Base-by-base conservation (phyloP, 1,284 basidiomycete genomes). In the Pyrrhoderma lamaoense region DNA sequence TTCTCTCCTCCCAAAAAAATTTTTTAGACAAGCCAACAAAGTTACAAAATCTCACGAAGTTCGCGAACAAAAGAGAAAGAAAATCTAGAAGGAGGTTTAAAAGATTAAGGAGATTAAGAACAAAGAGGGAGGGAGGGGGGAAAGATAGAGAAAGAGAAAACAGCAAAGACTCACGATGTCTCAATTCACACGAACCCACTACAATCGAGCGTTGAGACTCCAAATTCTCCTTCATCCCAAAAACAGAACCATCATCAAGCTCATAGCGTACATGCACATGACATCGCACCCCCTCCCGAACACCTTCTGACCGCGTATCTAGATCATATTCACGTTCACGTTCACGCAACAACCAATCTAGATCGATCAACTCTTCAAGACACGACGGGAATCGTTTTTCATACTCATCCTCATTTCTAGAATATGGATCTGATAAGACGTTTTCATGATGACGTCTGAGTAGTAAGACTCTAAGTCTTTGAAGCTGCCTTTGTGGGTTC, bases 361-460 rank as follows among this genome's bases (percentile, higher is more conserved):
- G 18, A 23, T 48, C 35, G 21, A 53, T 53, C 40, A 48, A 8
- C 14, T 23, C 38, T 25, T 46, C 45, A n/a, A 25, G 37, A 8
- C 23, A 40, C 19, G 36, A 14, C 4, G 45, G n/a, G 45, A 8
- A 34, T 5, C 5, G 23, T 1, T 8, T 11, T 4, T 2, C 18
- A 16, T 18, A 43, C n/a, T n/a, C n/a, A n/a, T n/a, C n/a, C n/a
- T 31, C 27, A 31, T 31, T 31, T 31, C 27, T 11, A 31, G 11
- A 31, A 31, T 31, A 31, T 11, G 27, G 27, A n/a, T 23, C 3
- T n/a, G 19, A 11, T 39, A 2, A 8, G 16, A 31, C 25, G 13
- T 21, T 22, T 2, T 16, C 21, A 13, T 8, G 2, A 25, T 42
- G 22, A 11, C 23, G 46, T 14, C n/a, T 36, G 3, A 47, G n/a